Evolutionary conservation across 83 land plant species (phyloP), one percentile per base, ranked within the genome.

Genomic region (Larix sibirica): DNA sequence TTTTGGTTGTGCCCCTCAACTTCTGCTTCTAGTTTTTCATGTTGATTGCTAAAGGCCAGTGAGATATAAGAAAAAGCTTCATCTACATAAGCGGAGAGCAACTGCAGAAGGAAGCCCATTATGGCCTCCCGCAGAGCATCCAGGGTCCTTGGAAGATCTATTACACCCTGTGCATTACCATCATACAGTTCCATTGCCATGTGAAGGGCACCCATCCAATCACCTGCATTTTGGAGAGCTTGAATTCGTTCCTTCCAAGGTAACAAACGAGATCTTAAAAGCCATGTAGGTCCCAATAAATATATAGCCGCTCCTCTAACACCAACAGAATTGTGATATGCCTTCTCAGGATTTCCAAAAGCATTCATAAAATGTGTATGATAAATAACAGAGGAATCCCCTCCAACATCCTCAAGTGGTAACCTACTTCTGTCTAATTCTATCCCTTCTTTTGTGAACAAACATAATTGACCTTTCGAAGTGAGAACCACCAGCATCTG

Each of bases 131-230:
- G 92, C 67, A 96, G 85, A 63, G 87, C 87, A 81, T 91, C 93
- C 50, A 93, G 66, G 10, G 83, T 87, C 79, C 85, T 93, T 24
- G 99, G 99, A 79, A 98, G 98, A 68, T 95, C 99, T 79, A 96
- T 92, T 18, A 98, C 98, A 85, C 97, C 99, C 84, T 90, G 92
- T 33, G 98, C 90, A 64, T 91, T 88, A 23, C 99, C 99, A 90
- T 98, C 99, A 83, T 94, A 98, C 54, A 96, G 87, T 81, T 93
- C 93, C 95, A 96, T 93, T 71, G 99, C 95, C 96, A 96, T 91
- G 85, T 92, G 95, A 26, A 98, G 86, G 12, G 99, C 96, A 83
- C 99, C 98, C 98, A 96, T 93, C 99, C 98, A 98, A 70, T 98
- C 99, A 86, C 99, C 99, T 64, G 97, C 99, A 87, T 90, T 90